Evolutionary conservation across 83 land plant genomes (phyloP).

Genomic region (Larix sibirica): DNA sequence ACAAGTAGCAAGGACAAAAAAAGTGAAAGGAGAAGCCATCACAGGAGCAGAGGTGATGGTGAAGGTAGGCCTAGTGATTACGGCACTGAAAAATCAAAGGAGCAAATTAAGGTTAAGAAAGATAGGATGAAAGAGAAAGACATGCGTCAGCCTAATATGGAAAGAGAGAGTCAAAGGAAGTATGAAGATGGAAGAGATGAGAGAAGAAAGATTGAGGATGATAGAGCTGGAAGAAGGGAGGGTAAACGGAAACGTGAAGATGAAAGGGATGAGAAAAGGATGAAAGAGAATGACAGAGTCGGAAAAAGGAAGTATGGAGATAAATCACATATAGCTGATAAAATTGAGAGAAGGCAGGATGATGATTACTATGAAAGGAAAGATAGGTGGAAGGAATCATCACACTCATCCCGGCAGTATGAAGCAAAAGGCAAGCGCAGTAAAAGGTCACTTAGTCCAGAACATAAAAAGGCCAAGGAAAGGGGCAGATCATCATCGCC

Average conservation of each 20-base stretch:
- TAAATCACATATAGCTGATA: background rate
- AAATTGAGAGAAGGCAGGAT: conserved; percentile 18
- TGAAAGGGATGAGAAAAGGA: conserved; percentile 25
- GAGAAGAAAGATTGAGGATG: conserved; percentile 26
- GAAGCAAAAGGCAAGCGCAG: conserved; percentile 44
- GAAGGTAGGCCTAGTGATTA: conserved; percentile 7
- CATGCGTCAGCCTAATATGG: background rate
- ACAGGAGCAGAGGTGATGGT: conserved; percentile 16
- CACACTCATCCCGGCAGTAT: conserved; percentile 7
- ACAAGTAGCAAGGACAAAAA: background rate
- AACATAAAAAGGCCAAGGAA: conserved; percentile 30
- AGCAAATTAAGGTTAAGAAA: conserved; percentile 15
- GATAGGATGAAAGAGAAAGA: conserved; percentile 2
- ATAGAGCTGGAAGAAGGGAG: conserved; percentile 23
- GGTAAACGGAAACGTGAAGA: conserved; percentile 37
- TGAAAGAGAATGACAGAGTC: conserved; percentile 22
- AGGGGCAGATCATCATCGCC: conserved; percentile 35
- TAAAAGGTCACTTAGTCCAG: conserved; percentile 57
- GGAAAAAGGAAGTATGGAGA: conserved; percentile 27
- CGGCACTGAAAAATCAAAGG: conserved; percentile 17
- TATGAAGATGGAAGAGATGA: conserved; percentile 24
- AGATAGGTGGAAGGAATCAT: conserved; percentile 24
- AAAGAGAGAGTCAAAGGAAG: background rate
- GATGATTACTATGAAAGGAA: conserved; percentile 33
- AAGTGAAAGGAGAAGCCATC: conserved; percentile 19